Evolutionary conservation across 225 moss, liverwort and hornwort species (phyloP), one percentile per base, ranked within the genome.

Genomic region (Antitrichia curtipendula): DNA sequence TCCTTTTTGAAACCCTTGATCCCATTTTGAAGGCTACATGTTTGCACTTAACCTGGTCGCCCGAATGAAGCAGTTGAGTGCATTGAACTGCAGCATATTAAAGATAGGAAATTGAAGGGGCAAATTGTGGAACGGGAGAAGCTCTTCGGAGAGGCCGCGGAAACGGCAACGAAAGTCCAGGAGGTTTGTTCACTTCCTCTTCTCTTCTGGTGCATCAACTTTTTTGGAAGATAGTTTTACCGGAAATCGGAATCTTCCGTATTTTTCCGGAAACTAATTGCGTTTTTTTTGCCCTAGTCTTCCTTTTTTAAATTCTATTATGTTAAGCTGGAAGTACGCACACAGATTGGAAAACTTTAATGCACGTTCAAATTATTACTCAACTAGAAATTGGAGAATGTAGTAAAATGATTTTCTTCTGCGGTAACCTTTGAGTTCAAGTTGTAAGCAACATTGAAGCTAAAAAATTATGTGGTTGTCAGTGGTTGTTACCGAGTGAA

Each of bases 401-500:
- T 22, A 8, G 23, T 75, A 6, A 16, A 85, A 21, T 38, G 40
- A 50, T 52, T 17, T 29, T 76, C 38, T 60, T 76, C 64, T 27
- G 64, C 40, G 8, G 64, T 75, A 27, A 52, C 9, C 5, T n/a
- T 38, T 22, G 75, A 63, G 45, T 31, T 81, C 18, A 56, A 45
- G 36, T 24, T 86, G 60, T 49, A 18, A 59, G 54, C 58, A 36
- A 74, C 16, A 18, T 49, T 27, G 83, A 60, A 84, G 50, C 81
- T 88, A 28, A 87, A 45, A 68, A 63, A 71, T 78, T 72, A 69
- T 43, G 25, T 87, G 80, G 75, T 77, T 83, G 16, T 38, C 95
- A 99, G 98, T 99, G 98, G 98, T 89, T 99, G 85, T 91, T 99
- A 50, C 98, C 98, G 23, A 99, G 98, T 90, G 97, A 95, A 92